phyloP scores from a whole-genome alignment of 805 yeast species.

The Dipodascopsis uninucleata region DNA sequence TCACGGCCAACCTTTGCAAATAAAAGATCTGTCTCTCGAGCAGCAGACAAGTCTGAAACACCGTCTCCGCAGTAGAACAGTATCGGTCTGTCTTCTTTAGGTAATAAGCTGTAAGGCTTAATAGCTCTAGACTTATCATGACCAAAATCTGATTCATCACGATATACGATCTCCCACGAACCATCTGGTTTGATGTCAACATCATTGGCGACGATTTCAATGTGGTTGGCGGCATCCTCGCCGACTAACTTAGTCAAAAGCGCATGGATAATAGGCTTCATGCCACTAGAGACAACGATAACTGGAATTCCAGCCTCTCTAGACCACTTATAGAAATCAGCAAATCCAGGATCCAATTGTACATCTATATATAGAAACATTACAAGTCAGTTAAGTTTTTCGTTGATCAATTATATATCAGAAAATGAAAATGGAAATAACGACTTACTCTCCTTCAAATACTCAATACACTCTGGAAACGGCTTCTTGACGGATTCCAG shows the following conservation, averaged over 20 bases:
- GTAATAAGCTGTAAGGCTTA: conserved; percentile 41
- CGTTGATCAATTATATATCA: neutral
- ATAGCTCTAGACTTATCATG: conserved; percentile 91
- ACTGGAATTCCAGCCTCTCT: conserved; percentile 68
- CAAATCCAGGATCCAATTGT: conserved; percentile 86
- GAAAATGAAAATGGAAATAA: neutral
- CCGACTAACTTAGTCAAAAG: conserved; percentile 74
- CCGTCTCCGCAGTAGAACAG: conserved; percentile 97
- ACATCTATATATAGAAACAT: conserved; percentile 42
- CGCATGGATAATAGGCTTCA: conserved; percentile 85
- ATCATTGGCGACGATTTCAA: conserved; percentile 79
- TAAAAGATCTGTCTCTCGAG: conserved; percentile 86
- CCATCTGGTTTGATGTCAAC: conserved; percentile 54
- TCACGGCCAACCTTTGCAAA: conserved; percentile 94
- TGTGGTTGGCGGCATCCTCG: conserved; percentile 61
- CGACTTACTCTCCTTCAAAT: conserved; percentile 45
- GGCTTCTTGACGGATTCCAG: conserved; percentile 72
- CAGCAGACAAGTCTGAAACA: conserved; percentile 91
- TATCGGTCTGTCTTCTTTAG: conserved; percentile 49
- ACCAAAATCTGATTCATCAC: conserved; percentile 84
- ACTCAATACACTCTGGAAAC: conserved; percentile 74
- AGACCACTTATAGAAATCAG: conserved; percentile 76
- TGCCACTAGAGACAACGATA: conserved; percentile 85
- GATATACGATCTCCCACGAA: conserved; percentile 79
- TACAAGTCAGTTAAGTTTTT: conserved; percentile 8